These are phyloP conservation scores for Cryptococcus floricola DNA, from an alignment of 1,284 basidiomycete species.

Conservation along the genomic window DNA sequence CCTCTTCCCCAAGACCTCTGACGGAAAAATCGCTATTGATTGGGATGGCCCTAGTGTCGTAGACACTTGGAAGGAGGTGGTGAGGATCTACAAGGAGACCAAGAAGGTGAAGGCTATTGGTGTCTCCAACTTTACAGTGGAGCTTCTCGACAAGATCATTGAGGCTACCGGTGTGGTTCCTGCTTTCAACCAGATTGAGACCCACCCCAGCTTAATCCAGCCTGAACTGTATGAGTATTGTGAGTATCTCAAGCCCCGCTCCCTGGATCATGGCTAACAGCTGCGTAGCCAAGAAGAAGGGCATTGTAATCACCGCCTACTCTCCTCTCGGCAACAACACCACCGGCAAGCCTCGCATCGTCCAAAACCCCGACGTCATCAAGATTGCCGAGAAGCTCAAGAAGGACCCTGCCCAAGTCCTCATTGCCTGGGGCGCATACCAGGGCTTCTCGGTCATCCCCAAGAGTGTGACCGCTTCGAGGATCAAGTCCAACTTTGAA, in stretches of 20 bases:
- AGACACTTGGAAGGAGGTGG: constrained; percentile 46
- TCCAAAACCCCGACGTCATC: constrained; percentile 54
- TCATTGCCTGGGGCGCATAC: constrained; percentile 65
- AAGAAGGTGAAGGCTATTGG: constrained; percentile 40
- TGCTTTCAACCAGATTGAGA: constrained; percentile 77
- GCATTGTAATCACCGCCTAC: constrained; percentile 78
- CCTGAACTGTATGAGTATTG: constrained; percentile 38
- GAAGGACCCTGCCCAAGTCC: constrained; percentile 63
- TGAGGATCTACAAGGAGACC: constrained; percentile 40
- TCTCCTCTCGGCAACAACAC: constrained; percentile 70
- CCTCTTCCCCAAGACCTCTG: constrained; percentile 13
- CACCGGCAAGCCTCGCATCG: constrained; percentile 50
- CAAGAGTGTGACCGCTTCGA: constrained; percentile 57
- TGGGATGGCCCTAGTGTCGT: constrained; percentile 24
- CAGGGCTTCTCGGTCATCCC: constrained; percentile 68
- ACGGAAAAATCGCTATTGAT: constrained; percentile 27
- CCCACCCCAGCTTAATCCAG: constrained; percentile 60
- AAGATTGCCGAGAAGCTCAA: constrained; percentile 58
- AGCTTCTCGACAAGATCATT: constrained; percentile 65
- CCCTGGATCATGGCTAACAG: background rate
- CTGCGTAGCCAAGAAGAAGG: constrained; percentile 60
- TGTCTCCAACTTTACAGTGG: constrained; percentile 77
- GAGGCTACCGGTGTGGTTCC: constrained; percentile 72
- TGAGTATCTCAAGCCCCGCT: constrained; percentile 3
- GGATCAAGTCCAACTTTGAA: constrained; percentile 64